Conservation (phyloP, 2,329 filamentous ascomycete genomes). For the Thermothelomyces thermophilus region DNA sequence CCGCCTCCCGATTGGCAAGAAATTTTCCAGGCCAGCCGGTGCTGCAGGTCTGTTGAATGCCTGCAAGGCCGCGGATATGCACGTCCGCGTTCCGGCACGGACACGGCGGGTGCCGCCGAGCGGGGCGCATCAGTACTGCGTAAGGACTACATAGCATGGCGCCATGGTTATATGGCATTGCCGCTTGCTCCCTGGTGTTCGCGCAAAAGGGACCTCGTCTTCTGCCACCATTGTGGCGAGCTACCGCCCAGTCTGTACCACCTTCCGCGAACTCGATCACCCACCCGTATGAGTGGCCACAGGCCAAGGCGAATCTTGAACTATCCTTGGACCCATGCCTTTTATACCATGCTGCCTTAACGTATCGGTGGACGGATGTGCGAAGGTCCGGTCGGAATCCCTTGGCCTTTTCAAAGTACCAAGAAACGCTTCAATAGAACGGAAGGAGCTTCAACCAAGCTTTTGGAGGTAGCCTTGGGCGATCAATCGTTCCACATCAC, state of each 20-base stretch:
- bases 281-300: no score
- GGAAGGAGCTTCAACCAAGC: slow-evolving; percentile 55
- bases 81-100: no score
- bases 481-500: slow-evolving; percentile 90
- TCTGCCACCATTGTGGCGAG: slow-evolving; percentile 24
- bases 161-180: background rate
- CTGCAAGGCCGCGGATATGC: background rate
- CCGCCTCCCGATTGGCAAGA: slow-evolving; percentile 18
- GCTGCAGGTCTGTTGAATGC: slow-evolving; percentile 11
- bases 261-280: background rate
- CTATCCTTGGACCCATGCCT: no score
- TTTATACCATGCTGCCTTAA: no score
- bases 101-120: background rate
- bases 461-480: slow-evolving; percentile 92
- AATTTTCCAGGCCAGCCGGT: slow-evolving; percentile 24
- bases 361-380: no score
- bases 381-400: no score
- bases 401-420: no score
- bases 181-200: background rate
- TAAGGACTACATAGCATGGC: background rate
- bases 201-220: slow-evolving; percentile 10
- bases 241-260: slow-evolving; percentile 1
- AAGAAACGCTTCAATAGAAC: no score
- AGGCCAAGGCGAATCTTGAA: no score
- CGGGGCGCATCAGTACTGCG: background rate